Evolutionary conservation across 1,284 basidiomycete genomes (phyloP), one percentile per base, ranked within the genome.

Genomic region (Malassezia yamatoensis): DNA sequence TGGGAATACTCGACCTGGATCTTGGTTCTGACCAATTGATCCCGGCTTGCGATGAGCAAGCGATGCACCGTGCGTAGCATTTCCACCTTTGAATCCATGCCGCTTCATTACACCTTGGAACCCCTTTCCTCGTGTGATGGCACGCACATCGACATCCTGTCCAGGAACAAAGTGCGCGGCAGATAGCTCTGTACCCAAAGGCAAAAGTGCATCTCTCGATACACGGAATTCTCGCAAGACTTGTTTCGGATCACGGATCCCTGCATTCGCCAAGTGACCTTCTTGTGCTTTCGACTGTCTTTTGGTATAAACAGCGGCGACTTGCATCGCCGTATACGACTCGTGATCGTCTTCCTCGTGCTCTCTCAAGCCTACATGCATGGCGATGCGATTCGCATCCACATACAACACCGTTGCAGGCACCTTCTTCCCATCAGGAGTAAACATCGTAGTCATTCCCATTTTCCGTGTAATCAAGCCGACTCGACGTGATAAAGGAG

Each of bases 21-120:
- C 89, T 59, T 73, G 71, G 76, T 94, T 88, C 70, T 87, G 87
- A 77, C 94, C 94, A 12, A 88, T 94, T 24, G 90, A 87, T 72
- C 94, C 94, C 42, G 85, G 83, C 24, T 87, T 86, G 74, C 94
- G 85, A 81, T 98, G 94, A 29, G 89, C 89, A 65, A 91, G 76
- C 56, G 94, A 96, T 47, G 89, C 88, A 86, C 94, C 94, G 76
- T 99, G 94, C 76, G 88, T 88, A 2, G 90, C 91, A 53, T 85
- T 83, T 35, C 91, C 78, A 78, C 94, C 94, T 68, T 85, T 82
- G 78, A 94, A 98, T 44, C 86, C 85, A 83, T 89, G 91, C 45
- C 90, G 81, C 77, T 98, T 99, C 94, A 99, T 98, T 43, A 82
- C 85, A 73, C 94, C 94, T 65, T 90, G 87, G 77, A 93, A 96